These are phyloP conservation scores for Erodium moschatum DNA, from an alignment of 441 rosid species.

Conservation along the genomic window DNA sequence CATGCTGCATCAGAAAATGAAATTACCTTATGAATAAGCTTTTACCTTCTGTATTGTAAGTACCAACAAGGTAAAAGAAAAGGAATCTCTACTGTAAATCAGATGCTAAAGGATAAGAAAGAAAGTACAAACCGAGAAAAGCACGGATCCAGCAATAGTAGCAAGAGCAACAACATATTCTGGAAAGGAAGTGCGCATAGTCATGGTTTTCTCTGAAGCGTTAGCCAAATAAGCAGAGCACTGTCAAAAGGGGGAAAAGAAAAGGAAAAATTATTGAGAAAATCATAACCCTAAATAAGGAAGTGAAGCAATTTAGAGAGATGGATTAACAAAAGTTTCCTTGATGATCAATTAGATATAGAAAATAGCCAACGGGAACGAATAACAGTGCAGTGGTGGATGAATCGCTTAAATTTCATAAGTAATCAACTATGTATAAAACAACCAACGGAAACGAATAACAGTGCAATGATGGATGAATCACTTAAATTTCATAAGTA, in stretches of 20 bases:
- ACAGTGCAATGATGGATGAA: too few relatives aligned
- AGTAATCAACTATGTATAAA: too few relatives aligned
- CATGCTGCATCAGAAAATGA: too few relatives aligned
- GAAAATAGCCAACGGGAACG: too few relatives aligned
- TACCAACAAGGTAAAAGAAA: neutral
- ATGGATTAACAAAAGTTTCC: too few relatives aligned
- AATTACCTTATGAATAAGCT: neutral
- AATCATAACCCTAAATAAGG: neutral
- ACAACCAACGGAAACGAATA: too few relatives aligned
- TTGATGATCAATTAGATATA: too few relatives aligned
- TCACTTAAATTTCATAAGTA: too few relatives aligned
- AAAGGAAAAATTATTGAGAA: too few relatives aligned
- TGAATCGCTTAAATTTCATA: too few relatives aligned
- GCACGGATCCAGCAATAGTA: conserved; percentile 93
- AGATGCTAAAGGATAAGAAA: conserved; percentile 15
- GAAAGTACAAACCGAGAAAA: conserved; percentile 59
- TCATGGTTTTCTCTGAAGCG: conserved; percentile 90
- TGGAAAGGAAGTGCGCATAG: conserved; percentile 87
- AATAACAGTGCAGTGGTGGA: too few relatives aligned
- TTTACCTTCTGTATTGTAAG: neutral
- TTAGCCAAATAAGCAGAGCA: conserved; percentile 72
- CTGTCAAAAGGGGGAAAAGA: conserved; percentile 32
- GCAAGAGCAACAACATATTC: conserved; percentile 99
- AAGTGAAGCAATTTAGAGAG: neutral
- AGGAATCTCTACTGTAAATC: conserved; percentile 11